Percentiles rank a stretch among this genome's conserved stretches.
These are phyloP conservation scores for Pythium vanterpoolii DNA, from an alignment of 352 stramenopile species.

Conservation along the genomic window DNA sequence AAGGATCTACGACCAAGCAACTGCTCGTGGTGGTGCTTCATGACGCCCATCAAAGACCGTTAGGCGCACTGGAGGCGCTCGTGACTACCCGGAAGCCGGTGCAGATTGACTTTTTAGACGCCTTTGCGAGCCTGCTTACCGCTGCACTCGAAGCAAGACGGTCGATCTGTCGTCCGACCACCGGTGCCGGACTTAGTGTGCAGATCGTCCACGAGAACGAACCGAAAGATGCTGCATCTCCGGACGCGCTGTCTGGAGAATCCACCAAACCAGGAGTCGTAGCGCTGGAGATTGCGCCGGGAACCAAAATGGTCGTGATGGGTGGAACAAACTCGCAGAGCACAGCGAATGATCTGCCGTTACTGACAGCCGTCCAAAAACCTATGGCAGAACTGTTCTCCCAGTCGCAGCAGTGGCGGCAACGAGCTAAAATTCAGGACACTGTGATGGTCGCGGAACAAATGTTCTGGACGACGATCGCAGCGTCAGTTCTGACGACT, in stretches of 20 bases:
- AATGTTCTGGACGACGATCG: constrained; percentile 2
- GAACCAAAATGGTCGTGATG: constrained; percentile 11
- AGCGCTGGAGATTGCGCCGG: constrained; percentile 9
- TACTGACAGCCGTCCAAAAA: constrained; percentile 8
- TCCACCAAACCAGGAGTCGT: neutral
- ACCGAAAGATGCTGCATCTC: neutral
- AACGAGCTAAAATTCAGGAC: neutral
- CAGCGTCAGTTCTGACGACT: neutral
- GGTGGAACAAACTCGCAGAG: constrained; percentile 1
- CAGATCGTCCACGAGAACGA: constrained; percentile 6
- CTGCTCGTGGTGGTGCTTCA: constrained; percentile 22
- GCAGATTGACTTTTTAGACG: constrained; percentile 24
- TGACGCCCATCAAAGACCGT: constrained; percentile 1
- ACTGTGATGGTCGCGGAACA: neutral
- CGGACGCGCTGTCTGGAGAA: neutral
- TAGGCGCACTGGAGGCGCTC: constrained; percentile 20
- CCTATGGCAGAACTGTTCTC: constrained; percentile 14
- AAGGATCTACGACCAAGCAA: constrained; percentile 1
- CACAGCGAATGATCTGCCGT: constrained; percentile 10
- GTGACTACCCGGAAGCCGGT: constrained; percentile 5
- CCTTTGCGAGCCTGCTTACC: constrained; percentile 18
- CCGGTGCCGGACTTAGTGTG: neutral
- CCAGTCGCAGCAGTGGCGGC: constrained; percentile 6
- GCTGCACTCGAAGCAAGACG: constrained; percentile 18
- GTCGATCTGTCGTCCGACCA: constrained; percentile 16